Percentiles rank a stretch among this genome's conserved stretches.
These are phyloP conservation scores for Pichia nakasei DNA, from an alignment of 805 yeast species.

Conservation along the genomic window DNA sequence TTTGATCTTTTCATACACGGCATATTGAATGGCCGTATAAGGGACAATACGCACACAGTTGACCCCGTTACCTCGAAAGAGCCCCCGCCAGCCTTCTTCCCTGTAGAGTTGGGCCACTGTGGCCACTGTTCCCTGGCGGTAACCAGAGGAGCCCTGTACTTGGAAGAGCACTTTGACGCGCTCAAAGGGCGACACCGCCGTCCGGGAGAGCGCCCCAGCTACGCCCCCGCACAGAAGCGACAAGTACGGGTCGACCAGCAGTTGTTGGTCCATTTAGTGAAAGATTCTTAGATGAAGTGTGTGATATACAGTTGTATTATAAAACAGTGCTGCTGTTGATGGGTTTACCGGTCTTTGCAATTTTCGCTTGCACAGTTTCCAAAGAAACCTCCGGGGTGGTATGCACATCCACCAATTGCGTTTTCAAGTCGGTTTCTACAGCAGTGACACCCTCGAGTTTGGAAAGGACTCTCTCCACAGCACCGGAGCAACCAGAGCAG, in stretches of 20 bases:
- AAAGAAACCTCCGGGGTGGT: constrained; percentile 42
- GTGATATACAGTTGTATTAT: not conserved
- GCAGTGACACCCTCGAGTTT: constrained; percentile 67
- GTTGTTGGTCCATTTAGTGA: not conserved
- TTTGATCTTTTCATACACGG: constrained; percentile 65
- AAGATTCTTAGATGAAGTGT: too few species aligned
- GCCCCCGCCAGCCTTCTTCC: constrained; percentile 89
- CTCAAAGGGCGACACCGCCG: constrained; percentile 92
- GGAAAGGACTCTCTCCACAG: constrained; percentile 68
- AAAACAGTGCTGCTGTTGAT: constrained; percentile 53
- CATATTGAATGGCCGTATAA: constrained; percentile 88
- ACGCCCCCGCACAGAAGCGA: constrained; percentile 67
- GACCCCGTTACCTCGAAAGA: constrained; percentile 83
- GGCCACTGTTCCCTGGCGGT: constrained; percentile 60
- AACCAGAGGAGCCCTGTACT: constrained; percentile 52
- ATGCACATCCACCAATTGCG: constrained; percentile 70
- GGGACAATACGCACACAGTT: constrained; percentile 90
- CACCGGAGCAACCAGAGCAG: constrained; percentile 82
- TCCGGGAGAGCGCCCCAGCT: constrained; percentile 77
- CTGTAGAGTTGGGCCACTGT: constrained; percentile 71
- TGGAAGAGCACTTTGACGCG: constrained; percentile 88
- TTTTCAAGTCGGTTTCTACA: constrained; percentile 65
- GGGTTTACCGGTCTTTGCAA: constrained; percentile 85
- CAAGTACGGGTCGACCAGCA: constrained; percentile 42
- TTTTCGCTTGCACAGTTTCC: constrained; percentile 72